Conservation (phyloP, 176 grass and related monocot genomes). For the Oryza meridionalis region DNA sequence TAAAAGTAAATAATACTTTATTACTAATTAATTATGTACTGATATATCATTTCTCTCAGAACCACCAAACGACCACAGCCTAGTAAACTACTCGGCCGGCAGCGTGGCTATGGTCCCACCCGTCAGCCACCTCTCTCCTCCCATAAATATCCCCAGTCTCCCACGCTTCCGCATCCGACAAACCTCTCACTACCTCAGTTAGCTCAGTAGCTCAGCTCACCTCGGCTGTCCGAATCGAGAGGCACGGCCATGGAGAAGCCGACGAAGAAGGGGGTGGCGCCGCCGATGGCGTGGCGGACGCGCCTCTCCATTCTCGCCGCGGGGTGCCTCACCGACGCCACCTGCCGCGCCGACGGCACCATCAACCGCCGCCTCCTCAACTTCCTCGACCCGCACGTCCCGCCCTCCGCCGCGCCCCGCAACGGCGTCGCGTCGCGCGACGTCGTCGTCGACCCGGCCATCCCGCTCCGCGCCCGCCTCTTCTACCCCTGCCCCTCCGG, state of each 20-base stretch:
- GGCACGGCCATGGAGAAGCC: background rate
- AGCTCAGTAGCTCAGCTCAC: too few relatives aligned
- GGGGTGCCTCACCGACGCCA: conserved; percentile 49
- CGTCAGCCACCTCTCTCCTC: too few relatives aligned
- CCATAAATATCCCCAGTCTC: too few relatives aligned
- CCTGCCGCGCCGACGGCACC: conserved; percentile 60
- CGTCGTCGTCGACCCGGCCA: conserved; percentile 42
- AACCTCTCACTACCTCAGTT: too few relatives aligned
- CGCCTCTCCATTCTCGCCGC: conserved; percentile 43
- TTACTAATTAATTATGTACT: too few relatives aligned
- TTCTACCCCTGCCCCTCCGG: conserved; percentile 36
- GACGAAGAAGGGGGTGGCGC: conserved; percentile 17
- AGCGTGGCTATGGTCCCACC: too few relatives aligned
- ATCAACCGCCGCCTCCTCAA: conserved; percentile 66
- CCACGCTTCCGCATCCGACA: too few relatives aligned
- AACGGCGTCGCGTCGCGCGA: conserved; percentile 54
- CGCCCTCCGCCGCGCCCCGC: conserved; percentile 30
- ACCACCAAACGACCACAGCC: too few relatives aligned
- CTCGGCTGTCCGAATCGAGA: too few relatives aligned
- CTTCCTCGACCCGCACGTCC: conserved; percentile 39
- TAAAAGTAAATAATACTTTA: too few relatives aligned
- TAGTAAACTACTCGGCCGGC: too few relatives aligned
- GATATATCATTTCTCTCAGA: too few relatives aligned
- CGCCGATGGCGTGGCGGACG: conserved; percentile 62
- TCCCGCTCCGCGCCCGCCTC: conserved; percentile 54